These are phyloP conservation scores for Diddensiella santjacobensis DNA, from an alignment of 805 yeast genomes.

Conservation along the genomic window DNA sequence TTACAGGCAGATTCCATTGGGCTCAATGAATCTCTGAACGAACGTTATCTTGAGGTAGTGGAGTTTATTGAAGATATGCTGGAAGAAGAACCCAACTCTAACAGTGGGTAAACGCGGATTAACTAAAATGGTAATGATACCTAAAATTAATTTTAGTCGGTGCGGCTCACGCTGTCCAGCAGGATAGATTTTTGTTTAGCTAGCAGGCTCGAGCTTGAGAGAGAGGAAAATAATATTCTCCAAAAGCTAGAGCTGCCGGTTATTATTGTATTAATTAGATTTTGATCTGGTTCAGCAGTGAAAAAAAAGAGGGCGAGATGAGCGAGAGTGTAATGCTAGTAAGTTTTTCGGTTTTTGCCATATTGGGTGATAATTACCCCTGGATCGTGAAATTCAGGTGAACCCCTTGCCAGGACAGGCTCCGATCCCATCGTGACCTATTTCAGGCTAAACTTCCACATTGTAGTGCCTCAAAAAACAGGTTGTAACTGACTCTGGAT, in stretches of 20 bases:
- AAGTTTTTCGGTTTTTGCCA: neutral
- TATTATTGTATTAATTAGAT: no score
- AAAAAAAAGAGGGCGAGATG: no score
- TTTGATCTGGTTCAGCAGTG: no score
- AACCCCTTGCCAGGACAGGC: neutral
- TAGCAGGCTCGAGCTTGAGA: no score
- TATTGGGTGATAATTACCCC: neutral
- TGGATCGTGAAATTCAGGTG: neutral
- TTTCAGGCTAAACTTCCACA: no score
- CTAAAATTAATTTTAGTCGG: neutral
- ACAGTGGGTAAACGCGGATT: neutral
- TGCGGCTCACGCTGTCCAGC: constrained; percentile 1
- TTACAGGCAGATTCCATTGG: constrained; percentile 69
- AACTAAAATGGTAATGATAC: neutral
- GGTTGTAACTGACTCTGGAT: no score
- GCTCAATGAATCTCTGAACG: constrained; percentile 69
- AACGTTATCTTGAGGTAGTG: constrained; percentile 77
- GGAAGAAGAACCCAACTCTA: constrained; percentile 16
- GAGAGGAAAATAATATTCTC: no score
- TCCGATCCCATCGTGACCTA: neutral
- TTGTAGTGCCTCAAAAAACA: no score
- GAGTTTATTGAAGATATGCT: constrained; percentile 55
- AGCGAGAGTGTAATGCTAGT: no score
- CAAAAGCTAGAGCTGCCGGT: no score
- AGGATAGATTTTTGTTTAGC: no score